Conservation (phyloP, 768 basidiomycete genomes). For the Daedaleopsis nitida region DNA sequence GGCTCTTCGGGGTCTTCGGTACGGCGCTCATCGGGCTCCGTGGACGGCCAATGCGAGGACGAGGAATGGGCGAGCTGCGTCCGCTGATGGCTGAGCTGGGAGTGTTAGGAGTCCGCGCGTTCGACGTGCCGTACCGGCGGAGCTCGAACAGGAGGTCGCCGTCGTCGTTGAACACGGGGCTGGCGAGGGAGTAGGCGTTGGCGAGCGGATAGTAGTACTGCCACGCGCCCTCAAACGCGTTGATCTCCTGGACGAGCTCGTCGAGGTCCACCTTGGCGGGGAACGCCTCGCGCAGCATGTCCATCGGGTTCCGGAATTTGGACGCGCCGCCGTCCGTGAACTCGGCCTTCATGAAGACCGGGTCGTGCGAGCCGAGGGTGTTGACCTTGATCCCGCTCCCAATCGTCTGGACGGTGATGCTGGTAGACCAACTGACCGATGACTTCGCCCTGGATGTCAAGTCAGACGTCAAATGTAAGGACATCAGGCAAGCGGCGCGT, state of each 20-base stretch:
- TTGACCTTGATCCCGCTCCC: slow-evolving; percentile 27
- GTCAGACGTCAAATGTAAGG: not conserved
- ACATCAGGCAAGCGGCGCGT: not conserved
- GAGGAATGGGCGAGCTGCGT: not conserved
- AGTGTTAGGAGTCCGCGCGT: not conserved
- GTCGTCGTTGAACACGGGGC: slow-evolving; percentile 32
- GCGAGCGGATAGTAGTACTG: slow-evolving; percentile 26
- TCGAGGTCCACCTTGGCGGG: slow-evolving; percentile 25
- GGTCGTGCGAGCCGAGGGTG: slow-evolving; percentile 18
- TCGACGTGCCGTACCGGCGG: slow-evolving; percentile 1
- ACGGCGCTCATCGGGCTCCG: not conserved
- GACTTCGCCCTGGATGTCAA: slow-evolving; percentile 24
- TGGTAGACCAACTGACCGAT: slow-evolving; percentile 26
- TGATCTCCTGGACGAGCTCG: slow-evolving; percentile 26
- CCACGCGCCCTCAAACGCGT: slow-evolving; percentile 33
- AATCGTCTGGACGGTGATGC: slow-evolving; percentile 23
- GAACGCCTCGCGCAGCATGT: slow-evolving; percentile 25
- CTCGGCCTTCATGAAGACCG: slow-evolving; percentile 19
- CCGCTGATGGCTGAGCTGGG: not conserved
- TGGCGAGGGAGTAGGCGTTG: slow-evolving; percentile 30
- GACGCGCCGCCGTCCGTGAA: slow-evolving; percentile 9
- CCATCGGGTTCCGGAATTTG: slow-evolving; percentile 22
- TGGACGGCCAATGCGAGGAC: not conserved
- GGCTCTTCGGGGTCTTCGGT: not conserved
- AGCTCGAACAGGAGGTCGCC: slow-evolving; percentile 36